phyloP scores from a whole-genome alignment of 1,284 basidiomycete species.

The Flammula alnicola region DNA sequence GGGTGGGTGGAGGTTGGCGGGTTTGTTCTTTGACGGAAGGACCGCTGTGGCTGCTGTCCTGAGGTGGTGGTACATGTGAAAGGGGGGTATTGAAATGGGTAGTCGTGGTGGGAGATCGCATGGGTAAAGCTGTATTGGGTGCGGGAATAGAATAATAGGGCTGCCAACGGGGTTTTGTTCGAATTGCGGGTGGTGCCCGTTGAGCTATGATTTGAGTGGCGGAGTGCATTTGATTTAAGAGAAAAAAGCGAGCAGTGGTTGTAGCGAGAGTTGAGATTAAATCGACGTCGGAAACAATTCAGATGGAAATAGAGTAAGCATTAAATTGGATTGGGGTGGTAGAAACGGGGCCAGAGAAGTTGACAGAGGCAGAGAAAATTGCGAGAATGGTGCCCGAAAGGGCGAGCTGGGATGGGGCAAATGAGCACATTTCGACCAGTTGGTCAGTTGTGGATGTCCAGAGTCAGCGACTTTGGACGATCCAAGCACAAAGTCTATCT shows the following conservation, averaged over 20 bases:
- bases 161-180: constrained; percentile 74
- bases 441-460: constrained; percentile 41
- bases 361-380: constrained; percentile 18
- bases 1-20: constrained; percentile 6
- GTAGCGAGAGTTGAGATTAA: constrained; percentile 28
- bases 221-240: constrained; percentile 52
- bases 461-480: constrained; percentile 48
- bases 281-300: constrained; percentile 27
- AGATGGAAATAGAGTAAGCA: constrained; percentile 38
- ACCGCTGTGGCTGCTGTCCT: constrained; percentile 22
- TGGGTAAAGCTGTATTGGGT: constrained; percentile 43
- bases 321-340: constrained; percentile 32
- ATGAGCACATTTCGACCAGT: constrained; percentile 44
- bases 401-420: constrained; percentile 29
- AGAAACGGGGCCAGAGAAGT: constrained; percentile 25
- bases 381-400: constrained; percentile 23
- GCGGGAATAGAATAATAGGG: constrained; percentile 57
- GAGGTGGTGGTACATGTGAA: constrained; percentile 51
- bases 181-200: constrained; percentile 67
- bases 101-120: constrained; percentile 49
- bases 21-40: constrained; percentile 22
- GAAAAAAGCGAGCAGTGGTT: constrained; percentile 4
- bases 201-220: constrained; percentile 66
- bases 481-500: constrained; percentile 46
- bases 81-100: constrained; percentile 65